Base-by-base conservation (phyloP, 2,329 filamentous ascomycete genomes). In the Periconia digitata region DNA sequence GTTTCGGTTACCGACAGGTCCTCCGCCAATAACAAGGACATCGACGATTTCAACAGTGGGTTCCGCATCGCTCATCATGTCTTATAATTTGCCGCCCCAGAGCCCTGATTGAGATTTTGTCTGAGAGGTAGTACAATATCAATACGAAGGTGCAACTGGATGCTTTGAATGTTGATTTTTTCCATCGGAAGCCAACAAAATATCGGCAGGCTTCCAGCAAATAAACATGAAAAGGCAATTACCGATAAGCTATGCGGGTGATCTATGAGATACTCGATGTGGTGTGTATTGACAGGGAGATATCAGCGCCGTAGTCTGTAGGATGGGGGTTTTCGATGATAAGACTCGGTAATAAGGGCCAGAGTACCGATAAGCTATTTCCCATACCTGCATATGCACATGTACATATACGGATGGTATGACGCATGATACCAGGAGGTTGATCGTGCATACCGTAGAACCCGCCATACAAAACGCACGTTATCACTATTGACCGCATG, bases 1-100 rank as follows among this genome's bases (percentile, higher is more conserved):
- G 10, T 15, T 13, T 32, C 12, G 27, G 61, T n/a, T 66, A 67
- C 76, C 76, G 15, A 77, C 75, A 3, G 76, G 76, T 6, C 76
- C 76, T 27, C 75, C 76, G 37, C 62, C 62, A 41, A 62, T 58
- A 8, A 63, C 50, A 3, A 65, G 50, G 2, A 65, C 58, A 43
- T 63, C 60, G 8, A 58, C 57, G 36, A 49, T 10, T 36, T 63
- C 61, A 21, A 50, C 37, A 6, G 13, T 13, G 0, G 47, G 2
- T 16, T 52, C 47, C 29, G 20, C n/a, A 10, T 16, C 42, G 18
- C 34, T 36, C 59, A 60, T 60, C 4, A 13, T 32, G 27, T 10
- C 27, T 32, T 32, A 15, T 15, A 12, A 32, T 32, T 15, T 3
- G 8, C 27, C 10, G n/a, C 5, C n/a, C 8, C n/a, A 6, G 10